Evolutionary conservation across 2,329 filamentous ascomycete genomes (phyloP).

Genomic region (Plenodomus tracheiphilus): DNA sequence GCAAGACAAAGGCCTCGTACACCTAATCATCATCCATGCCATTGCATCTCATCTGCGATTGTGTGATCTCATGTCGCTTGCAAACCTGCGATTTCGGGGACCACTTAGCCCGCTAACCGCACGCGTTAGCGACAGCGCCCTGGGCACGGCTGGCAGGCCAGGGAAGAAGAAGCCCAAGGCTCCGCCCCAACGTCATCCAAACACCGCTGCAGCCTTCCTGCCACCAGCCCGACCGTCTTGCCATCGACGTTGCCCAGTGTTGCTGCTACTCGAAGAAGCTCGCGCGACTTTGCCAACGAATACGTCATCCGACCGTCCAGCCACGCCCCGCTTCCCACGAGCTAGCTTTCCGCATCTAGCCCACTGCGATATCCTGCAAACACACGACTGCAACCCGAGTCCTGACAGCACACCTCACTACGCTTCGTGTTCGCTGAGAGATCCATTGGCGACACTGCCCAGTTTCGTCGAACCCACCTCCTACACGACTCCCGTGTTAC

Average conservation of each 20-base stretch:
- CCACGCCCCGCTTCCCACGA: conserved; percentile 33
- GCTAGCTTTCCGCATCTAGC: conserved; percentile 41
- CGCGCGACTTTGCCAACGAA: not conserved
- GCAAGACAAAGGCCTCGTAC: no score
- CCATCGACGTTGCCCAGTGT: not conserved
- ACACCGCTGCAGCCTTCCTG: conserved; percentile 31
- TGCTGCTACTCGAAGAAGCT: not conserved
- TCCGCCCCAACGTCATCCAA: conserved; percentile 41
- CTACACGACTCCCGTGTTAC: conserved; percentile 19
- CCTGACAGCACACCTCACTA: conserved; percentile 18
- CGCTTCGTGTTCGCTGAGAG: conserved; percentile 15
- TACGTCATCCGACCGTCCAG: conserved; percentile 28
- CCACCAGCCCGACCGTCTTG: not conserved
- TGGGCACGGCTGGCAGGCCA: conserved; percentile 7
- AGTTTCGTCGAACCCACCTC: conserved; percentile 9
- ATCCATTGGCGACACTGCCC: conserved; percentile 13
- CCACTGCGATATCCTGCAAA: conserved; percentile 35
- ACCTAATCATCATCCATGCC: no score
- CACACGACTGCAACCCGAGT: conserved; percentile 37
- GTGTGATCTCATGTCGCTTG: not conserved
- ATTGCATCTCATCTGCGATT: not conserved
- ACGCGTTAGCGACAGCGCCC: not conserved
- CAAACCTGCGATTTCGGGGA: conserved; percentile 4
- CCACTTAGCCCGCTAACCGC: conserved; percentile 21
- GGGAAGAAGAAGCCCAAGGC: conserved; percentile 19